Base-by-base conservation (phyloP, 305 asterid genomes). In the Fraxinus sp. region DNA sequence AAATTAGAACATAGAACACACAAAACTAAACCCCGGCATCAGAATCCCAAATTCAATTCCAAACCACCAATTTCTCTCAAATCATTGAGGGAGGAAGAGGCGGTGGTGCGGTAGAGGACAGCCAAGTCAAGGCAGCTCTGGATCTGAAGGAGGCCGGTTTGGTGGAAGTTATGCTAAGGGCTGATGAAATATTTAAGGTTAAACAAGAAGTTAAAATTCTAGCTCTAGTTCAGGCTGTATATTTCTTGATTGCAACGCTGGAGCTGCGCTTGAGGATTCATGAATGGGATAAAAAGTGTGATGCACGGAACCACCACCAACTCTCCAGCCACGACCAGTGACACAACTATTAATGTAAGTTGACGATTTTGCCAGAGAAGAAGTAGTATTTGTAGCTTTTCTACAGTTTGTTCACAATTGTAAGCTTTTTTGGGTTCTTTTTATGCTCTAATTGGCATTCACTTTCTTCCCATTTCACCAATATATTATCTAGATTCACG, bases 241-340 rank as follows among this genome's bases (percentile, higher is more conserved):
- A 93, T 87, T 94, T 90, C 92, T 86, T 94, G 89, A 89, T 93
- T 74, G 94, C 97, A 11, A 96, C 97, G 9, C 93, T 93, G 0
- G 93, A 89, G 36, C 88, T 94, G 82, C 97, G 92, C 84, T 37
- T 93, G 83, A 92, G 97, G 92, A 57, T 92, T 70, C 98, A 94
- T 80, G 97, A 94, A 4, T 94, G 95, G 97, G 97, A 97, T 1
- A 87, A 73, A 74, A 87, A 72, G 79, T 83, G 81, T n/a, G 96
- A 92, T 36, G 89, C 79, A 11, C 68, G 11, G 49, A 24, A 70
- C 28, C 52, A 46, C 13, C 79, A 46, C 7, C 39, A 26, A 28
- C 30, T 22, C 13, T 64, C 52, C 7, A 14, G 26, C 62, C 81
- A 77, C 18, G 62, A 41, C 35, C 26, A 74, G 66, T 52, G 55